Evolutionary conservation across 2,329 filamentous ascomycete species (phyloP).

Genomic region (Cadophora gregata): DNA sequence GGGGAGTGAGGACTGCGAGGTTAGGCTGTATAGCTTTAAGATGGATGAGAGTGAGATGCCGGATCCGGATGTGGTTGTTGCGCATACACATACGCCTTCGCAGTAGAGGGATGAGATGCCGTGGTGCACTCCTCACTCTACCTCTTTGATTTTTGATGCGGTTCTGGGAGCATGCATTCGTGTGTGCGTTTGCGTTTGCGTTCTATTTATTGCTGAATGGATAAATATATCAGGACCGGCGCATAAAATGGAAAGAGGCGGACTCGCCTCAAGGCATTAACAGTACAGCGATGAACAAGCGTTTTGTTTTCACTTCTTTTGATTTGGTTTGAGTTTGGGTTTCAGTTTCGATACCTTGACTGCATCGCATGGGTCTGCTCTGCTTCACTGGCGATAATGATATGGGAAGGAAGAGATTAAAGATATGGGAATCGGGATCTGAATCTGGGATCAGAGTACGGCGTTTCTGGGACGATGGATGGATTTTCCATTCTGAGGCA

Average conservation of each 20-base stretch:
- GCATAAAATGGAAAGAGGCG: constrained; percentile 11
- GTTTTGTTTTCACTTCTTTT: not conserved
- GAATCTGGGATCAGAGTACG: no score
- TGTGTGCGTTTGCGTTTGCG: not conserved
- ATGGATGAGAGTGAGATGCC: constrained; percentile 28
- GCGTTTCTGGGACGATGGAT: no score
- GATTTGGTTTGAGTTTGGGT: not conserved
- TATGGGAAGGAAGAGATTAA: no score
- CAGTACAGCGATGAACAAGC: not conserved
- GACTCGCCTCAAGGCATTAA: not conserved
- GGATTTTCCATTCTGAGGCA: no score
- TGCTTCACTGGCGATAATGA: no score
- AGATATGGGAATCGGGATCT: no score
- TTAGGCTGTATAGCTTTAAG: constrained; percentile 79
- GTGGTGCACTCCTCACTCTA: not conserved
- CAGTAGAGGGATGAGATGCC: not conserved
- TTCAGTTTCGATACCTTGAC: no score
- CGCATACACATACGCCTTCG: constrained; percentile 7
- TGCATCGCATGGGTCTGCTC: no score
- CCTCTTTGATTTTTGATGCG: not conserved
- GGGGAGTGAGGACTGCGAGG: constrained; percentile 91
- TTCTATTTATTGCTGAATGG: not conserved
- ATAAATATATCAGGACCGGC: not conserved
- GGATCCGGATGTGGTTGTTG: constrained; percentile 15
- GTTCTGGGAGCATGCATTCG: not conserved